Conservation (phyloP, 106 monocot species). For the Vanilla planifolia region DNA sequence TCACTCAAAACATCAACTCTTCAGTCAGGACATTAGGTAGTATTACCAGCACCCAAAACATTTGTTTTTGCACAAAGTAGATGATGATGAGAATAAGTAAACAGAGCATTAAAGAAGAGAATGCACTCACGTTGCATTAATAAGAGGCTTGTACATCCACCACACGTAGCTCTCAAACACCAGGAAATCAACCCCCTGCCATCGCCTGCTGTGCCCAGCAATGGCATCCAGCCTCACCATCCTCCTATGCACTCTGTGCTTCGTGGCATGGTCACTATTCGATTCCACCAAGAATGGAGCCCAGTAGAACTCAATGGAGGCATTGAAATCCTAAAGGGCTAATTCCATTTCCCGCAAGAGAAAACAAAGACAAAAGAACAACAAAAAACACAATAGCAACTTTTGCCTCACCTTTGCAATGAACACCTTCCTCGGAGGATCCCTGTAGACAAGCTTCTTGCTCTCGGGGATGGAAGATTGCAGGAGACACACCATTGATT, state of each 20-base stretch:
- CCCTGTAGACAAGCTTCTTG: conserved; percentile 23
- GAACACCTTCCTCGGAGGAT: conserved; percentile 33
- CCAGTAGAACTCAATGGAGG: conserved; percentile 41
- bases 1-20: too few relatives aligned
- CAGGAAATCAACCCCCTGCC: conserved; percentile 26
- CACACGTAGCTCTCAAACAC: conserved; percentile 45
- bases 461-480: conserved; percentile 19
- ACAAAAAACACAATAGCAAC: too few relatives aligned
- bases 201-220: conserved; percentile 19
- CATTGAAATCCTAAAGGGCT: conserved; percentile 31
- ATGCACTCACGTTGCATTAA: conserved; percentile 41
- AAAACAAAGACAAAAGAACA: too few relatives aligned
- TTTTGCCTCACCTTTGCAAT: conserved; percentile 15
- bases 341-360: too few relatives aligned
- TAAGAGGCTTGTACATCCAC: conserved; percentile 37
- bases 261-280: conserved; percentile 35
- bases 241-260: conserved; percentile 31
- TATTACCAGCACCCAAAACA: too few relatives aligned
- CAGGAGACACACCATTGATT: conserved; percentile 46
- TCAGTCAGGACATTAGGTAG: too few relatives aligned
- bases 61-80: too few relatives aligned
- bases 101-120: not conserved
- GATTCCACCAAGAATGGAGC: conserved; percentile 32
- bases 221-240: conserved; percentile 32
- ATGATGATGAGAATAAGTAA: too few relatives aligned